Percentiles rank a stretch among this genome's conserved stretches.
These are phyloP conservation scores for Kuraishia hungarica DNA, from an alignment of 805 yeast genomes.

Conservation along the genomic window DNA sequence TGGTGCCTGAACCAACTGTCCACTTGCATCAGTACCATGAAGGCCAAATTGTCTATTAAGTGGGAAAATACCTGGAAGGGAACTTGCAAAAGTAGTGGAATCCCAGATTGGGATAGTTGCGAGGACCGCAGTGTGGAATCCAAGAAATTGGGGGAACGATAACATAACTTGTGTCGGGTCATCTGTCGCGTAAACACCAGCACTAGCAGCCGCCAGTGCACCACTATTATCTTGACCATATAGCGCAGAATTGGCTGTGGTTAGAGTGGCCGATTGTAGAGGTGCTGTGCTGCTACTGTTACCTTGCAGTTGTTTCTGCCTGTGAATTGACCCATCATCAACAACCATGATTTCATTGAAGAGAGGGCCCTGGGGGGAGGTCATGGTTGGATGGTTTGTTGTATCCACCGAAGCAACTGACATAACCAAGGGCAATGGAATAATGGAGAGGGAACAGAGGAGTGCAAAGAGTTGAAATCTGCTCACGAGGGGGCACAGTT, in stretches of 20 bases:
- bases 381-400: background rate
- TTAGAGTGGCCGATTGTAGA: background rate
- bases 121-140: background rate
- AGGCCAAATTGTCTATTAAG: background rate
- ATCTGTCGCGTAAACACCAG: background rate
- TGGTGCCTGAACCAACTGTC: background rate
- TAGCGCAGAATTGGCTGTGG: background rate
- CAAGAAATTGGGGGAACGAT: background rate
- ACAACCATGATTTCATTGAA: background rate
- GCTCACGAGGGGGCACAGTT: background rate
- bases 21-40: background rate
- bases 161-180: background rate
- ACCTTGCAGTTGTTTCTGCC: background rate
- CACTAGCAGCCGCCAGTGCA: no score
- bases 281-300: background rate
- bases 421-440: background rate
- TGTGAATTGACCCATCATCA: background rate
- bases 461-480: background rate
- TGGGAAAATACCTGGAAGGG: background rate
- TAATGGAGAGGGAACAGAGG: background rate
- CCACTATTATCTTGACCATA: background rate
- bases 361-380: background rate
- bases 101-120: background rate
- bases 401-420: background rate
- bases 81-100: background rate